A percentile compares a stretch with the other conserved stretches of the same genome.
phyloP scores from a whole-genome alignment of 371 early-diverging fungal species.

The Lichtheimia ornata region DNA sequence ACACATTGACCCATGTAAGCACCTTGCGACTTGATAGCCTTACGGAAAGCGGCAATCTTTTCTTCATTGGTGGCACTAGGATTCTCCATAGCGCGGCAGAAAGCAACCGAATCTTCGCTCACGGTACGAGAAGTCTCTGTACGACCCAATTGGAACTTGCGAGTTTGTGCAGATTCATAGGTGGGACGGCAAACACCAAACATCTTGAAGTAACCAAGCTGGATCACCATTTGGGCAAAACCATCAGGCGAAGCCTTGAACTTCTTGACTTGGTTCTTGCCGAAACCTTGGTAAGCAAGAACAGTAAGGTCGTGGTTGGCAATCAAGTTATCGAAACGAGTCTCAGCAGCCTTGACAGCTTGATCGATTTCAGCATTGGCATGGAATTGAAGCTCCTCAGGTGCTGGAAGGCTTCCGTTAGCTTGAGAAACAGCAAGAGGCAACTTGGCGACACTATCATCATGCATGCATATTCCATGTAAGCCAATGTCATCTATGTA shows the following conservation, averaged over 20 bases:
- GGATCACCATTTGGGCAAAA: constrained; percentile 95
- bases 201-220: constrained; percentile 93
- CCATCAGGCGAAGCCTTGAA: constrained; percentile 91
- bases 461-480: constrained; percentile 1
- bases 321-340: constrained; percentile 72
- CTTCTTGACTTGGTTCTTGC: constrained; percentile 91
- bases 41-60: constrained; percentile 70
- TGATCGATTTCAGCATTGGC: constrained; percentile 53
- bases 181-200: constrained; percentile 80
- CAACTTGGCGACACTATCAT: constrained; percentile 41
- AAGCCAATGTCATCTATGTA: too few relatives aligned
- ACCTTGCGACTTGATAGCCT: constrained; percentile 78
- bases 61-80: constrained; percentile 45
- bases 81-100: constrained; percentile 86
- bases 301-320: constrained; percentile 81
- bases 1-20: constrained; percentile 81
- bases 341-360: constrained; percentile 64
- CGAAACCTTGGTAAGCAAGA: constrained; percentile 82
- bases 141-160: constrained; percentile 90
- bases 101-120: constrained; percentile 77
- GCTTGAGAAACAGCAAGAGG: constrained; percentile 66
- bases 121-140: constrained; percentile 94
- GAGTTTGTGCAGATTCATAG: constrained; percentile 91
- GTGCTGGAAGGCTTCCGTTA: constrained; percentile 59
- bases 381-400: constrained; percentile 72